A percentile compares a stretch with the other conserved stretches of the same genome.
Conservation (phyloP, 2,329 filamentous ascomycete species). For the Verticillium tricorpus region DNA sequence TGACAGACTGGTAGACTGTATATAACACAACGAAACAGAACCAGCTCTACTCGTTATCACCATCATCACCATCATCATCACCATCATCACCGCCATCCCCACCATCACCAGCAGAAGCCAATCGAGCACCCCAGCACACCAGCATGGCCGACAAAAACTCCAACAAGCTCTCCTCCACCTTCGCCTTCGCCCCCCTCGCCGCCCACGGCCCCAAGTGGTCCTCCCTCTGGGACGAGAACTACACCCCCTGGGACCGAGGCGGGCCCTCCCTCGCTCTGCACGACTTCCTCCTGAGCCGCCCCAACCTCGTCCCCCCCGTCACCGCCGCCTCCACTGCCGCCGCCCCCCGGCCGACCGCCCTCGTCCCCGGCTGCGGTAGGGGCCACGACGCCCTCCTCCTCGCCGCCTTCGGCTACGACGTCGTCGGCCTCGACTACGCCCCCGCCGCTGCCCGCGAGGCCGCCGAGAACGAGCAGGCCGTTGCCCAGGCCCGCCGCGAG, state of each 20-base stretch:
- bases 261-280: conserved; percentile 48
- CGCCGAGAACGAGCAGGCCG: conserved; percentile 32
- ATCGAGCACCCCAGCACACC: neutral
- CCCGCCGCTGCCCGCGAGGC: conserved; percentile 40
- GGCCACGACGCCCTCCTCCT: conserved; percentile 79
- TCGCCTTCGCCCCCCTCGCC: conserved; percentile 25
- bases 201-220: conserved; percentile 39
- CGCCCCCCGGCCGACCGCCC: conserved; percentile 43
- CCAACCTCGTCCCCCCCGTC: conserved; percentile 35
- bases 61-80: no score
- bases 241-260: conserved; percentile 53
- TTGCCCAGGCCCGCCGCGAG: conserved; percentile 24
- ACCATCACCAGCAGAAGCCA: neutral
- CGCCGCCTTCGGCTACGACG: conserved; percentile 70
- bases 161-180: conserved; percentile 26
- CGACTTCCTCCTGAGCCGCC: conserved; percentile 43
- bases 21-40: no score
- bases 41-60: no score
- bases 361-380: conserved; percentile 78
- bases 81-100: no score
- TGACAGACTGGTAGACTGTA: no score
- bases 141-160: conserved; percentile 17
- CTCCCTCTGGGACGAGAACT: conserved; percentile 38
- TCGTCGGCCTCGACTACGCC: conserved; percentile 68
- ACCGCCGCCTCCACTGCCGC: conserved; percentile 17